Evolutionary conservation across 352 stramenopile genomes (phyloP), one percentile per base, ranked within the genome.

Genomic region (Pythium folliculosum): DNA sequence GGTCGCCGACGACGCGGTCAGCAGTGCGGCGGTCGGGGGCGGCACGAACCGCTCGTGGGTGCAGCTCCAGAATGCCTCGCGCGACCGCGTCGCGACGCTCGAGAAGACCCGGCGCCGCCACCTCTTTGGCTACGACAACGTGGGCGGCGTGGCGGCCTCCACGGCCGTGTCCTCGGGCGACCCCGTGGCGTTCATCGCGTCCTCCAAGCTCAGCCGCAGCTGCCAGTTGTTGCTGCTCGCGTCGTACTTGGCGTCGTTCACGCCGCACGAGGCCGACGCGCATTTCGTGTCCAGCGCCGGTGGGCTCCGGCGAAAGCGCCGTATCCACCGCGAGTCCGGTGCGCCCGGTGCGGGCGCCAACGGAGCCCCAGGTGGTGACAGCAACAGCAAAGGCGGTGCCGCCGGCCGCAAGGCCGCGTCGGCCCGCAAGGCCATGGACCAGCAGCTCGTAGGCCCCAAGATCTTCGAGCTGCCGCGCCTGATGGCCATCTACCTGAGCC

Each of bases 191-290:
- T 72, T 86, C 45, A 84, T 87, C 70, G 77, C 81, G n/a, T 84
- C 72, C 56, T 77, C 71, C 13, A 84, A 88, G 44, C 65, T 93
- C 55, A 90, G 77, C 38, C 76, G 74, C 14, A 88, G 83, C 58
- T 90, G 86, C 23, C 69, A 92, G 52, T 67, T 93, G 43, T 72
- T 95, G 45, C 74, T 95, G 25, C 63, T 95, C 47, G 86, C 86
- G 22, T 80, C 78, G 0, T 92, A 88, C 60, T 50, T 95, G 40
- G 81, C 86, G 19, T 93, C 84, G 12, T 95, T 95, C 64, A 95
- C 90, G 54, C 84, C 85, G 5, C 81, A 95, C 57, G 83, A 91
- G 62, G 82, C 74, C 0, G 86, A 95, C 72, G 63, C 75, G 17
- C 76, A 84, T 48, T 95, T 92, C 40, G 75, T 95, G 13, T 90